These are phyloP conservation scores for Lachancea kluyveri DNA, from an alignment of 805 yeast genomes.

Conservation along the genomic window DNA sequence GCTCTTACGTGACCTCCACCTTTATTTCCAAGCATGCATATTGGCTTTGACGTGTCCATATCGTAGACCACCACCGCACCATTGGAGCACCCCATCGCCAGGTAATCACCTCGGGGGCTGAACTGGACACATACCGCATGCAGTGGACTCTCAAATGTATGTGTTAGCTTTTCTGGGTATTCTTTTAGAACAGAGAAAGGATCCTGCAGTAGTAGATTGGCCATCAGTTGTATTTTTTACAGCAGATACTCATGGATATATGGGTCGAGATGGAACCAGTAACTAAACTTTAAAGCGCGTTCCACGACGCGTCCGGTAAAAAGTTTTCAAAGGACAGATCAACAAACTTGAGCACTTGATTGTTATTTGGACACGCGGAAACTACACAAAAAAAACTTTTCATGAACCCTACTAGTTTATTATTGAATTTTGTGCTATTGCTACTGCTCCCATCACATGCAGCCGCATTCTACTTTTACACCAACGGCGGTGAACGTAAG, in stretches of 20 bases:
- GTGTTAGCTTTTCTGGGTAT: conserved; percentile 78
- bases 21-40: conserved; percentile 36
- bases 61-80: conserved; percentile 74
- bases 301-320: conserved; percentile 3
- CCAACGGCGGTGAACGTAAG: conserved; percentile 44
- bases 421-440: conserved; percentile 15
- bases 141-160: conserved; percentile 55
- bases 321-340: conserved; percentile 7
- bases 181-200: conserved; percentile 90
- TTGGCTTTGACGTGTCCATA: conserved; percentile 46
- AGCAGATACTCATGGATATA: too few species aligned
- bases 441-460: conserved; percentile 23
- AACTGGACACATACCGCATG: conserved; percentile 62
- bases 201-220: conserved; percentile 72
- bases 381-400: background rate
- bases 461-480: conserved; percentile 43
- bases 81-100: conserved; percentile 72
- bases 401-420: conserved; percentile 2
- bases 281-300: too few species aligned
- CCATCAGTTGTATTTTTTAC: too few species aligned
- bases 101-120: conserved; percentile 73
- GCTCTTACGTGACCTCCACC: conserved; percentile 65
- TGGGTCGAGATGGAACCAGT: background rate
- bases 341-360: too few species aligned
- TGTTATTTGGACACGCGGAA: too few species aligned